These are phyloP conservation scores for Cystofilobasidium bisporidii DNA, from an alignment of 768 basidiomycete genomes.

Conservation along the genomic window DNA sequence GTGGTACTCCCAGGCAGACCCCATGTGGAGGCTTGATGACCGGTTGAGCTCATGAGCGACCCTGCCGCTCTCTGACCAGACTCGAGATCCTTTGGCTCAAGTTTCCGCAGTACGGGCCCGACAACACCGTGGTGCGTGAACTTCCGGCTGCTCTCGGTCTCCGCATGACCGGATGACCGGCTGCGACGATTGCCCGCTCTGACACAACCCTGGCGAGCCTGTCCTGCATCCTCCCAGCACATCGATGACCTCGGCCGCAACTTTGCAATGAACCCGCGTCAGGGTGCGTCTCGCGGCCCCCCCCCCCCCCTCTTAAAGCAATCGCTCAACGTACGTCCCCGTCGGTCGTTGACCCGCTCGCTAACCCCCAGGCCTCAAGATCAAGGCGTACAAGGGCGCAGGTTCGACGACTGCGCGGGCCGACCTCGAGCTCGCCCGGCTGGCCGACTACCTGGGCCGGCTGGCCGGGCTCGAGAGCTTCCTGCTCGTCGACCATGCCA, in stretches of 20 bases:
- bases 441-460: neutral
- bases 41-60: neutral
- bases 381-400: neutral
- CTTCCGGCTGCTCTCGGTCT: no score
- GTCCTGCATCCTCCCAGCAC: constrained; percentile 41
- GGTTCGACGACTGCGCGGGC: neutral
- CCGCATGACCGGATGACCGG: no score
- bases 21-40: no score
- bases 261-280: constrained; percentile 74
- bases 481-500: neutral
- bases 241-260: constrained; percentile 80
- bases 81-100: constrained; percentile 79
- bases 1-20: neutral
- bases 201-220: no score
- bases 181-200: no score
- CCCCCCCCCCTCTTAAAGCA: no score
- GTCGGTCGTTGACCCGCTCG: no score
- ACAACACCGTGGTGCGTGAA: constrained; percentile 52
- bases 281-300: constrained; percentile 47
- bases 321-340: no score
- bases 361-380: neutral
- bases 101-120: constrained; percentile 54
- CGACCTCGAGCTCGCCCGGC: neutral
- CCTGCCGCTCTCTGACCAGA: constrained; percentile 33
- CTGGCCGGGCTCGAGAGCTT: neutral